These are phyloP conservation scores for Fraxinus paxiana DNA, from an alignment of 305 asterid genomes.

Conservation along the genomic window DNA sequence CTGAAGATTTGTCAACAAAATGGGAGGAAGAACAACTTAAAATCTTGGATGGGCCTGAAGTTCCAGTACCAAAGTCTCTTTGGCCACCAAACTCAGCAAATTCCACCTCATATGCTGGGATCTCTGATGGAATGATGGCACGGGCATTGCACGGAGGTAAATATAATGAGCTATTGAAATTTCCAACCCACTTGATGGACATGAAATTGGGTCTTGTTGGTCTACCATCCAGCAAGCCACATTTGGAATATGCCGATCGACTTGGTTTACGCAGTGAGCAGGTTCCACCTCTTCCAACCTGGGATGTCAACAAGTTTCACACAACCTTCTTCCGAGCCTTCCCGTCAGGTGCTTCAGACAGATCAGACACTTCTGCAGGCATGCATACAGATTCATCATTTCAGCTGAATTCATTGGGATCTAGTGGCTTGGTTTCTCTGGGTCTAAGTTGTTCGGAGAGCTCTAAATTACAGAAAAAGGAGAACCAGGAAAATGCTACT, in stretches of 20 bases:
- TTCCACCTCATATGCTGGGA: constrained; percentile 30
- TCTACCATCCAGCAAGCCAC: constrained; percentile 42
- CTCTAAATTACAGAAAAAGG: constrained; percentile 40
- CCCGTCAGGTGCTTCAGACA: constrained; percentile 38
- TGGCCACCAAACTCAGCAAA: constrained; percentile 41
- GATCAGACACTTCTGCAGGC: constrained; percentile 40
- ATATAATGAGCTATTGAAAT: constrained; percentile 46
- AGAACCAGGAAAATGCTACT: constrained; percentile 40
- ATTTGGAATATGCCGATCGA: constrained; percentile 37
- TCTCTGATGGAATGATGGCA: constrained; percentile 65
- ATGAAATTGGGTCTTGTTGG: constrained; percentile 81
- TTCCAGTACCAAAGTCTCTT: constrained; percentile 31
- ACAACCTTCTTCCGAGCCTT: constrained; percentile 51
- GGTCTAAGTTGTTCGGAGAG: constrained; percentile 27
- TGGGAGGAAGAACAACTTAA: constrained; percentile 92
- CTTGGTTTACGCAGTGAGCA: neutral
- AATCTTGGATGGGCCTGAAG: constrained; percentile 52
- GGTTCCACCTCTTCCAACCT: constrained; percentile 39
- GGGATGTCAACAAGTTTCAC: constrained; percentile 43
- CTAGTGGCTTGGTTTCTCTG: constrained; percentile 48
- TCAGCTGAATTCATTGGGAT: constrained; percentile 59
- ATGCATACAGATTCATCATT: constrained; percentile 42
- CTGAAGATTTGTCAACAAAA: constrained; percentile 57
- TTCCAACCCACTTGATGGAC: constrained; percentile 67
- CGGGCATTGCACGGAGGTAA: constrained; percentile 59